Percentiles rank a stretch among this genome's conserved stretches.
These are phyloP conservation scores for Wallacemonas rigidus DNA, from an alignment of 208 protist species.

Conservation along the genomic window DNA sequence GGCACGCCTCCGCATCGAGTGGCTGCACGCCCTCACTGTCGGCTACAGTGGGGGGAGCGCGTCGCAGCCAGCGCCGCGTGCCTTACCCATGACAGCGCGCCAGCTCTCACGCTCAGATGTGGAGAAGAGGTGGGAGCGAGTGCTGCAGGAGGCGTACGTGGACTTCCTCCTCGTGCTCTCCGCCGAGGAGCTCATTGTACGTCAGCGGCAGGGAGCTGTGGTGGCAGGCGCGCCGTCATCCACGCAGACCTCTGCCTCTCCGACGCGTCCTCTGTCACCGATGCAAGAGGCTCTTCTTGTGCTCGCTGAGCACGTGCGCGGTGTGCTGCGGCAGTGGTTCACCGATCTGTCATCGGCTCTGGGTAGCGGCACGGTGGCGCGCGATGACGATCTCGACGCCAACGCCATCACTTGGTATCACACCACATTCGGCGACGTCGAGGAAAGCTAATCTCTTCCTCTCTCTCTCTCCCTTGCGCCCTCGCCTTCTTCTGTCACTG, in stretches of 20 bases:
- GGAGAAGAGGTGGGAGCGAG: constrained; percentile 18
- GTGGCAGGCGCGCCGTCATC: background rate
- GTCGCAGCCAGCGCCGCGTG: background rate
- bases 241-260: background rate
- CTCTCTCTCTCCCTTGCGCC: background rate
- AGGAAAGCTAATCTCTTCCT: background rate
- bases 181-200: constrained; percentile 30
- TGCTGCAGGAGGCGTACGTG: constrained; percentile 31
- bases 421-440: constrained; percentile 11
- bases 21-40: constrained; percentile 41
- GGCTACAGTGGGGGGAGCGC: constrained; percentile 19
- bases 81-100: constrained; percentile 18
- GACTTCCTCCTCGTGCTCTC: constrained; percentile 32
- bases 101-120: constrained; percentile 14
- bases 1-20: constrained; percentile 25
- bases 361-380: background rate
- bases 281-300: constrained; percentile 17
- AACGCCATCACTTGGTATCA: constrained; percentile 48
- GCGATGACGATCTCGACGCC: constrained; percentile 18
- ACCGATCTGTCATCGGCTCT: constrained; percentile 18
- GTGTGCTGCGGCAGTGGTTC: constrained; percentile 34
- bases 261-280: background rate
- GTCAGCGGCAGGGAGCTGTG: constrained; percentile 12
- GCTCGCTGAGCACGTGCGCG: constrained; percentile 34
- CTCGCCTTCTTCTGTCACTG: too few relatives aligned